Conservation (phyloP, 2,329 filamentous ascomycete species). For the Ascochyta koolunga region DNA sequence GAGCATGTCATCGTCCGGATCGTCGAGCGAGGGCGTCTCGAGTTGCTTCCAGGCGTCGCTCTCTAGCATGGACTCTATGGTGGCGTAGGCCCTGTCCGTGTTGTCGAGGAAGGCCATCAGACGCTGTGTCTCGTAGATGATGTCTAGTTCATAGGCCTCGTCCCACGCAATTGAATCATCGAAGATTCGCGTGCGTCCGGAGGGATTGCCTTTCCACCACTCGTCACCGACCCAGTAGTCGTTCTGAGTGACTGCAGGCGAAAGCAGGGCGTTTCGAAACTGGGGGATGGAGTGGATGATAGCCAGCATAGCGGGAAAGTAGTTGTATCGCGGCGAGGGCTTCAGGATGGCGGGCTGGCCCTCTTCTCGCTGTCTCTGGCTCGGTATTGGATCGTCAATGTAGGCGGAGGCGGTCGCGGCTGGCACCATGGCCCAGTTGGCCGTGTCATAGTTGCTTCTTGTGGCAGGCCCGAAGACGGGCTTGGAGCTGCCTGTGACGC, state of each 20-base stretch:
- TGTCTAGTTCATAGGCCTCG: constrained; percentile 42
- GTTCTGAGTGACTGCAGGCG: constrained; percentile 51
- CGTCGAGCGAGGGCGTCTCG: constrained; percentile 17
- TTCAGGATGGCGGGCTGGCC: constrained; percentile 64
- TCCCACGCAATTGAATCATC: constrained; percentile 45
- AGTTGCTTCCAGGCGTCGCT: constrained; percentile 47
- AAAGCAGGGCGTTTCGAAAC: constrained; percentile 62
- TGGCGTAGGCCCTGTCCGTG: constrained; percentile 65
- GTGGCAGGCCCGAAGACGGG: constrained; percentile 62
- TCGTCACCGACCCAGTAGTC: constrained; percentile 63
- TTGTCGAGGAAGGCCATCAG: constrained; percentile 66
- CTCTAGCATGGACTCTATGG: constrained; percentile 57
- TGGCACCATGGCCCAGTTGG: constrained; percentile 62
- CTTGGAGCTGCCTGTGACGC: constrained; percentile 53
- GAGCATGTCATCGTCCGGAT: constrained; percentile 48
- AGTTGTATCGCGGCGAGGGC: constrained; percentile 58
- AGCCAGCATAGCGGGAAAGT: constrained; percentile 64
- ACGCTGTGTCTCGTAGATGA: constrained; percentile 64
- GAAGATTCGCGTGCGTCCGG: constrained; percentile 59
- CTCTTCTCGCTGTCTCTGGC: constrained; percentile 54
- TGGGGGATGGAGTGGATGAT: constrained; percentile 67
- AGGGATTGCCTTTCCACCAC: constrained; percentile 67
- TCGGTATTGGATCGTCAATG: constrained; percentile 60
- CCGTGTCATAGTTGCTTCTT: constrained; percentile 59
- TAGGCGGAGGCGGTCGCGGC: constrained; percentile 56